Evolutionary conservation across 768 basidiomycete species (phyloP).

Genomic region (Boletus bicolor): DNA sequence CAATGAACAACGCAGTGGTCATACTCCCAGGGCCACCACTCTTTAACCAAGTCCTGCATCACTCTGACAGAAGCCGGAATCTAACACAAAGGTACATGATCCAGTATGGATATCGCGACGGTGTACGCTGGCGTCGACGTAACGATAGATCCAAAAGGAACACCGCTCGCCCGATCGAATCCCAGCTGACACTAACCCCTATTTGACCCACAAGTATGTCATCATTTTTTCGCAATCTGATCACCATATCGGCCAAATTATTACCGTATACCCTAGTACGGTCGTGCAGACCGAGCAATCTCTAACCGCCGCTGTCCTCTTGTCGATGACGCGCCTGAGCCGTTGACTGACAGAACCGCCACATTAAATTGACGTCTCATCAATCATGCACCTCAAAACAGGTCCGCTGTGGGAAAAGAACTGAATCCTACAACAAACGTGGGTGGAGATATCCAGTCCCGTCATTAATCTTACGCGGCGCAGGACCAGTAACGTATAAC

Average conservation of each 20-base stretch:
- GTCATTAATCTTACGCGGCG: neutral
- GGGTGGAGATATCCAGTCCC: slow-evolving; percentile 5
- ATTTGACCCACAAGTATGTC: neutral
- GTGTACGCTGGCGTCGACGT: neutral
- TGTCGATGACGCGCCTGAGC: neutral
- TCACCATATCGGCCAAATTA: neutral
- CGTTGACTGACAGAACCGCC: neutral
- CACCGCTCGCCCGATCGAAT: neutral
- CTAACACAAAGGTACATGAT: neutral
- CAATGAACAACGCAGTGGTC: neutral
- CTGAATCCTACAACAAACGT: slow-evolving; percentile 6
- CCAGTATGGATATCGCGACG: neutral
- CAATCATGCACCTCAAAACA: neutral
- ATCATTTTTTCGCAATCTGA: neutral
- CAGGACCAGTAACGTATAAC: neutral
- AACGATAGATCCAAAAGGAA: neutral
- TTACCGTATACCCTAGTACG: neutral
- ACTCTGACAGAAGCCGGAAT: neutral
- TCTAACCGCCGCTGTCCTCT: neutral
- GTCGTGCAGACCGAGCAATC: too few species aligned
- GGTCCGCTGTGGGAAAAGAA: slow-evolving; percentile 11
- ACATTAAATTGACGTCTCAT: slow-evolving; percentile 2
- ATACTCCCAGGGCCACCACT: neutral
- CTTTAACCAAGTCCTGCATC: neutral
- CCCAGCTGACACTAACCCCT: neutral